Conservation (phyloP, 2,329 filamentous ascomycete species). For the Berkeleyomyces basicola region DNA sequence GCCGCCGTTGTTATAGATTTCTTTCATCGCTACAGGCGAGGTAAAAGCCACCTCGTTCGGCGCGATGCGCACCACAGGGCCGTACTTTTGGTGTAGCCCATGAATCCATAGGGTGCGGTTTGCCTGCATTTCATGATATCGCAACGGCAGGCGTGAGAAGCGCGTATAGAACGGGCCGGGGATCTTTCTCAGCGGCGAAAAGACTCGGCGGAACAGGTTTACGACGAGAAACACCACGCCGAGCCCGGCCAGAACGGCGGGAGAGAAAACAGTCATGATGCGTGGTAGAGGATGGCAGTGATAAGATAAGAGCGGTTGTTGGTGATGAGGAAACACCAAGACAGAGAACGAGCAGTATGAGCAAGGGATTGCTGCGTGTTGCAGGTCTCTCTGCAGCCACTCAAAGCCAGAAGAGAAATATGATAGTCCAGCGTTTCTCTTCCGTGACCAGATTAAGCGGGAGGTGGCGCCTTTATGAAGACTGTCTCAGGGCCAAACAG, state of each 20-base stretch:
- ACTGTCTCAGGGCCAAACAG: background rate
- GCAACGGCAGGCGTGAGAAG: slow-evolving; percentile 34
- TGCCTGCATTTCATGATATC: slow-evolving; percentile 39
- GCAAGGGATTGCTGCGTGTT: background rate
- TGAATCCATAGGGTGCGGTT: slow-evolving; percentile 40
- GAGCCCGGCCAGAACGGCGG: slow-evolving; percentile 17
- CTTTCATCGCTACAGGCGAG: slow-evolving; percentile 37
- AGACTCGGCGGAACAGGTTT: slow-evolving; percentile 18
- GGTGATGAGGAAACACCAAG: background rate
- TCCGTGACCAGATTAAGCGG: background rate
- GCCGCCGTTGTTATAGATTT: slow-evolving; percentile 45
- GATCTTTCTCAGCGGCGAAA: slow-evolving; percentile 23
- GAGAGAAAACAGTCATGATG: slow-evolving; percentile 17
- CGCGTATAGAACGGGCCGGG: slow-evolving; percentile 33
- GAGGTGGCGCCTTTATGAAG: background rate
- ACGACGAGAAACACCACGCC: slow-evolving; percentile 17
- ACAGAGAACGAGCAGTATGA: background rate
- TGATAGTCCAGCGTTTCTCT: background rate
- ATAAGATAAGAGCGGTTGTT: background rate
- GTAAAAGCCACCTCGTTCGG: slow-evolving; percentile 44
- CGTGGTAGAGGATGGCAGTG: background rate
- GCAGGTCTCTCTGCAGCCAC: background rate
- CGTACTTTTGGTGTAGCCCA: slow-evolving; percentile 36
- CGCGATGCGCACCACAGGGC: slow-evolving; percentile 39
- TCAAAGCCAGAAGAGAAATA: background rate